These are phyloP conservation scores for Colletotrichum australisinense DNA, from an alignment of 2,329 filamentous ascomycete genomes.

Conservation along the genomic window DNA sequence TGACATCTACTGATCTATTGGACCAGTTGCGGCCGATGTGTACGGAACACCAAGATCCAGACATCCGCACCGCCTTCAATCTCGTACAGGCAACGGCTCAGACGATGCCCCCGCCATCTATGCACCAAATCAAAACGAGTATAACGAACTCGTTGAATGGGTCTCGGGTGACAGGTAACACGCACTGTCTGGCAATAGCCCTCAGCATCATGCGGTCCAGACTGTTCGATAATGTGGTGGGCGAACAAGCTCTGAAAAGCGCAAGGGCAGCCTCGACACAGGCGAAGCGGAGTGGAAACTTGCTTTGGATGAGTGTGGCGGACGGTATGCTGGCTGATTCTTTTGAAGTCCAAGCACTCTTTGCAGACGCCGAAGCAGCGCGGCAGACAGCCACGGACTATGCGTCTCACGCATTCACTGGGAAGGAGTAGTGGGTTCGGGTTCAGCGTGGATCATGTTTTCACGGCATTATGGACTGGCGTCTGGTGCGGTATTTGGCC, in stretches of 20 bases:
- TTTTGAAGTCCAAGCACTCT: slow-evolving; percentile 77
- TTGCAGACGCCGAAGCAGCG: slow-evolving; percentile 52
- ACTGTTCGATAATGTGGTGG: slow-evolving; percentile 85
- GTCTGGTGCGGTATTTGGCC: slow-evolving; percentile 30
- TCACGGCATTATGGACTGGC: slow-evolving; percentile 29
- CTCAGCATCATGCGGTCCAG: slow-evolving; percentile 87
- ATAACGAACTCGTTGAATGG: slow-evolving; percentile 79
- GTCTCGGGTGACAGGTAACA: slow-evolving; percentile 77
- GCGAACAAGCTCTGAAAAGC: slow-evolving; percentile 83
- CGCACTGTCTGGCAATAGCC: slow-evolving; percentile 83
- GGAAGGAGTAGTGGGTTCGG: slow-evolving; percentile 37
- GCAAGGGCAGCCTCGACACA: slow-evolving; percentile 76
- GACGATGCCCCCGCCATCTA: slow-evolving; percentile 71
- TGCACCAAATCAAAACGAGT: slow-evolving; percentile 82
- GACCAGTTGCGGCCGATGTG: slow-evolving; percentile 76
- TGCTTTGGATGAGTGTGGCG: slow-evolving; percentile 83
- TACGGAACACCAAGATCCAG: slow-evolving; percentile 75
- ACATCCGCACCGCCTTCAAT: slow-evolving; percentile 82
- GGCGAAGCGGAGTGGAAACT: slow-evolving; percentile 76
- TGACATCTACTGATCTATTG: slow-evolving; percentile 70
- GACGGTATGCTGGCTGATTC: slow-evolving; percentile 83
- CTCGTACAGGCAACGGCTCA: slow-evolving; percentile 77
- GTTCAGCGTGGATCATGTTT: slow-evolving; percentile 7
- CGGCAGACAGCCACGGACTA: slow-evolving; percentile 55
- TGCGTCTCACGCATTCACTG: slow-evolving; percentile 55